phyloP scores from a whole-genome alignment of 1,284 basidiomycete species.

The Marasmius oreades region DNA sequence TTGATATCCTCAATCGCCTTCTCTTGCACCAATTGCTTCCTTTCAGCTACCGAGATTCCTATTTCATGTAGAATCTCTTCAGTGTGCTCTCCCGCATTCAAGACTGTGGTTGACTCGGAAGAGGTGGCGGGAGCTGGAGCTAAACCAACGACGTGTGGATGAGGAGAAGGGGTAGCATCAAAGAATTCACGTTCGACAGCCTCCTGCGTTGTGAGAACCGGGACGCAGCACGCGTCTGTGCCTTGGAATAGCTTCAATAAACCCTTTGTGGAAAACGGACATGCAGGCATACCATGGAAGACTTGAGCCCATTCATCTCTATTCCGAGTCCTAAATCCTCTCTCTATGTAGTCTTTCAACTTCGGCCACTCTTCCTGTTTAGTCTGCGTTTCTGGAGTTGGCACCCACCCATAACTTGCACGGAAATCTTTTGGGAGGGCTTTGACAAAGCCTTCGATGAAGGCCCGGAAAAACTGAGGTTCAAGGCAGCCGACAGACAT shows the following conservation, averaged over 20 bases:
- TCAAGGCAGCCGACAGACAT: conserved; percentile 79
- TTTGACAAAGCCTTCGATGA: conserved; percentile 54
- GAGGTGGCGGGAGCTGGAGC: conserved; percentile 7
- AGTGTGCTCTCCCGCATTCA: conserved; percentile 53
- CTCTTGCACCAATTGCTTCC: conserved; percentile 32
- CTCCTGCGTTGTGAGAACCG: conserved; percentile 67
- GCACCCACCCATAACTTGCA: conserved; percentile 45
- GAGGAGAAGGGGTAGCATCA: conserved; percentile 41
- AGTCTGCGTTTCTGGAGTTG: conserved; percentile 46
- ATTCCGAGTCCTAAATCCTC: conserved; percentile 58
- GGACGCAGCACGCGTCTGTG: conserved; percentile 74
- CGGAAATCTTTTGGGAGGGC: conserved; percentile 43
- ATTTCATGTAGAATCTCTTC: conserved; percentile 46
- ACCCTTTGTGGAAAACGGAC: background rate
- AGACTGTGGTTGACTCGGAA: conserved; percentile 15
- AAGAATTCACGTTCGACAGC: conserved; percentile 41
- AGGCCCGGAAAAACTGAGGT: conserved; percentile 63
- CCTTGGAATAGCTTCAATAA: conserved; percentile 32
- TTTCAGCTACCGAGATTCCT: conserved; percentile 37
- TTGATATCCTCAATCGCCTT: conserved; percentile 37
- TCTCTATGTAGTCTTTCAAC: conserved; percentile 53
- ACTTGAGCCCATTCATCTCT: conserved; percentile 69
- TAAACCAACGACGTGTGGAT: conserved; percentile 40
- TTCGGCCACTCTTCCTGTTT: conserved; percentile 58
- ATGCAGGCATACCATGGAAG: conserved; percentile 51